Base-by-base conservation (phyloP, 768 basidiomycete species). In the Lactarius sanguifluus region DNA sequence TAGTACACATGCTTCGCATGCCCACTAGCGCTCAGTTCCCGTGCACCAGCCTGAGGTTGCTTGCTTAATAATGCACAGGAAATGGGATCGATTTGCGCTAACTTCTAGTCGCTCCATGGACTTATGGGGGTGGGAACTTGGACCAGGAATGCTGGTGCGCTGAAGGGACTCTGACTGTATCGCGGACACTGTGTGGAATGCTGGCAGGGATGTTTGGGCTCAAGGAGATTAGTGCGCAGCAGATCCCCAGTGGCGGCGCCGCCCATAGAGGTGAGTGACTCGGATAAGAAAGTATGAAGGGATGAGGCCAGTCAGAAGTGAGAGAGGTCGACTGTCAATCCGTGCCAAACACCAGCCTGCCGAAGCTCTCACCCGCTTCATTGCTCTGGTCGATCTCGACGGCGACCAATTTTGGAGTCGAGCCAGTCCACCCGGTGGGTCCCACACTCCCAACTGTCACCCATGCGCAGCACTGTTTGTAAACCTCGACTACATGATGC, bases 41-140 rank as follows among this genome's bases (percentile, higher is more conserved):
- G 72, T 98, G 96, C 96, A 98, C 98, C 3, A 96, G 95, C 30
- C 30, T 30, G 30, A 30, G 30, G 77, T 98, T 34, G 34, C 9
- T 34, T 34, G 34, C 34, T 34, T 34, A 34, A 34, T 34, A 34
- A 34, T 34, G 10, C 34, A 34, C 34, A 34, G 10, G 9, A 34
- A 34, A 10, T 34, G 10, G 34, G 8, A 34, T 34, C 34, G 9
- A 34, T 34, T 34, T 34, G 34, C 34, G 34, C 34, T 10, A 9
- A 9, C 34, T 10, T 34, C 34, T 34, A 34, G 9, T 34, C 34
- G 10, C 34, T 34, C 10, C 32, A 34, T 34, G 32, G 32, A 34
- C 32, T 9, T 34, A 9, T 10, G 34, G 1, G 8, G 34, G 9
- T 34, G 34, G 9, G 2, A 34, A 34, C 34, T 10, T 34, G 34